These are phyloP conservation scores for Colletotrichum shisoi DNA, from an alignment of 2,329 filamentous ascomycete species.

Conservation along the genomic window DNA sequence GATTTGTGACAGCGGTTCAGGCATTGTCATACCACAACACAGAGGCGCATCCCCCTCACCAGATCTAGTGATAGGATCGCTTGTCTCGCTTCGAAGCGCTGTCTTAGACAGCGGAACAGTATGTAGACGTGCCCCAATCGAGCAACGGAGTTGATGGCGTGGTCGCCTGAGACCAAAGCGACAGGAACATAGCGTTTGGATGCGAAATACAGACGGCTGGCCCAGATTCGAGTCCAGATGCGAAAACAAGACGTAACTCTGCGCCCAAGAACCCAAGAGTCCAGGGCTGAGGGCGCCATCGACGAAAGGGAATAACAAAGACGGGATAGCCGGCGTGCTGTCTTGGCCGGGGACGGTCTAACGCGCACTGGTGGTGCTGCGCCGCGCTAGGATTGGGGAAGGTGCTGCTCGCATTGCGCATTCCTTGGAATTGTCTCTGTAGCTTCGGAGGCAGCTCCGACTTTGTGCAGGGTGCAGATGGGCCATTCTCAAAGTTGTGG, in stretches of 20 bases:
- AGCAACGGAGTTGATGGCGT: conserved; percentile 9
- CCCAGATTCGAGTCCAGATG: conserved; percentile 18
- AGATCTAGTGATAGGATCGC: background rate
- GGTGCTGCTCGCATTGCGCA: conserved; percentile 1
- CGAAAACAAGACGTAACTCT: conserved; percentile 9
- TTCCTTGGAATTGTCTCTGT: background rate
- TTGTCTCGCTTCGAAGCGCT: conserved; percentile 20
- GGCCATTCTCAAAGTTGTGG: conserved; percentile 35
- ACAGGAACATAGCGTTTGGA: background rate
- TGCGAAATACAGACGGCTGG: background rate
- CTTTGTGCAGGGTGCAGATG: conserved; percentile 28
- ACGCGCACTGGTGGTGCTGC: conserved; percentile 20
- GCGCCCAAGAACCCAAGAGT: conserved; percentile 6
- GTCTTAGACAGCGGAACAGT: conserved; percentile 20
- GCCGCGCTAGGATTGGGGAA: conserved; percentile 19
- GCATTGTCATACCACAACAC: conserved; percentile 13
- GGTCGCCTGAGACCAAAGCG: background rate
- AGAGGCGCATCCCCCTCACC: background rate
- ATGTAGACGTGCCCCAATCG: background rate
- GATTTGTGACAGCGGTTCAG: conserved; percentile 10
- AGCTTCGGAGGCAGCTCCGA: conserved; percentile 37
- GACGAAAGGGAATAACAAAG: conserved; percentile 7
- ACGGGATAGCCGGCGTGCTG: conserved; percentile 6
- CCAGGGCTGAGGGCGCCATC: conserved; percentile 18
- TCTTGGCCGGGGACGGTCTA: conserved; percentile 21